Evolutionary conservation across 192 early-diverging fungal species (phyloP), one percentile per base, ranked within the genome.

Genomic region (Dispira parvispora): DNA sequence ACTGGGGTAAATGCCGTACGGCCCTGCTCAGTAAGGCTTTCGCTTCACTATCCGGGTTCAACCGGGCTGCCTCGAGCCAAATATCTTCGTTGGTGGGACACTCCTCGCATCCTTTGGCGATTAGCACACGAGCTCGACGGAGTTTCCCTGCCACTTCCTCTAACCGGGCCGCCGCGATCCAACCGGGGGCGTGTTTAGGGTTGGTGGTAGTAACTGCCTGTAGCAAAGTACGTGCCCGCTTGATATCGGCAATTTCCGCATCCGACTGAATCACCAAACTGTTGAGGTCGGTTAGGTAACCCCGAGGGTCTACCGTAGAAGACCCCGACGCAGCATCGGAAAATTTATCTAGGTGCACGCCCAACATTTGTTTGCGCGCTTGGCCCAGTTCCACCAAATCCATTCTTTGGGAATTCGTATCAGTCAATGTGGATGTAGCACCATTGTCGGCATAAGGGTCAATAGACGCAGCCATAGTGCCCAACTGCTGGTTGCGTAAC

Each of bases 121-220:
- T 94, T 9, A 91, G 74, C 43, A 81, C 80, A 25, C 96, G 78
- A 0, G 96, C 96, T n/a, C 84, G 78, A 2, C 78, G 73, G 49
- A 83, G 70, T 64, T 94, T 92, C 18, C 86, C 82, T 0, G 92
- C 93, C 9, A 87, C 79, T 70, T 99, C 94, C 74, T 99, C 96
- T 45, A 98, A 72, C 54, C 95, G 85, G 12, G 96, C 96, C 9
- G 92, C 91, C 0, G 94, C 93, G 65, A 98, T 96, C 96, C 96
- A 99, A 46, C 92, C 96, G 20, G 94, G 88, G 6, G 92, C 94
- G 62, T 96, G 89, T 64, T 92, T 92, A 11, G 94, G 94, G 71
- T 96, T 98, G 3, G 96, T 88, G 12, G 80, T 81, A 32, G 86
- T 96, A 43, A 99, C 90, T 0, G 94, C 96, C 46, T 82, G 81